phyloP scores from a whole-genome alignment of 1,284 basidiomycete species.

The Veloboletus limbatus region DNA sequence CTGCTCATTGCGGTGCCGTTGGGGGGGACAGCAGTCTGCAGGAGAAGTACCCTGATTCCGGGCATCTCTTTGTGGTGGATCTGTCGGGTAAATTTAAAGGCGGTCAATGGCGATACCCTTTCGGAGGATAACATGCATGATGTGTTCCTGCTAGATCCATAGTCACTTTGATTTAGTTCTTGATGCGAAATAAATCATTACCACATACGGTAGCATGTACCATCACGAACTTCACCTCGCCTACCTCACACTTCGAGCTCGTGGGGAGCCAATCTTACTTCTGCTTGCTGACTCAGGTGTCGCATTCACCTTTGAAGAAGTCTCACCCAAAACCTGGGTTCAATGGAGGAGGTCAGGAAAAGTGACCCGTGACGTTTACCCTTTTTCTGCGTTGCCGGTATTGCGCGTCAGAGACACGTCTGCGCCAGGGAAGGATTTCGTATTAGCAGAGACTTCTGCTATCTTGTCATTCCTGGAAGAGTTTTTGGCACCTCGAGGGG shows the following conservation, averaged over 20 bases:
- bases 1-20: conserved; percentile 58
- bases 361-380: conserved; percentile 19
- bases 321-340: conserved; percentile 15
- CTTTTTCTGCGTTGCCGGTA: conserved; percentile 26
- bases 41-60: conserved; percentile 56
- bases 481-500: conserved; percentile 13
- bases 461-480: conserved; percentile 25
- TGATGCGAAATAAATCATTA: no score
- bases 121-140: conserved; percentile 27
- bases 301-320: conserved; percentile 20
- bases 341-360: conserved; percentile 16
- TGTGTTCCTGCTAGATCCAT: no score
- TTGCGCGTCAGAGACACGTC: conserved; percentile 20
- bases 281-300: conserved; percentile 26
- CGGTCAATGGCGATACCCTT: conserved; percentile 38
- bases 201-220: not conserved
- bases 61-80: conserved; percentile 61
- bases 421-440: conserved; percentile 12
- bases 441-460: conserved; percentile 28
- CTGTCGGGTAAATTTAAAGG: conserved; percentile 53
- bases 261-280: conserved; percentile 27
- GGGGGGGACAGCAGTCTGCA: conserved; percentile 52
- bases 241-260: conserved; percentile 23
- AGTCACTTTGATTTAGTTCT: no score
- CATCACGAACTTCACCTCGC: conserved; percentile 16